Percentiles rank a stretch among this genome's conserved stretches.
Evolutionary conservation across 2,329 filamentous ascomycete genomes (phyloP).

Genomic region (Anisogramma anomala): DNA sequence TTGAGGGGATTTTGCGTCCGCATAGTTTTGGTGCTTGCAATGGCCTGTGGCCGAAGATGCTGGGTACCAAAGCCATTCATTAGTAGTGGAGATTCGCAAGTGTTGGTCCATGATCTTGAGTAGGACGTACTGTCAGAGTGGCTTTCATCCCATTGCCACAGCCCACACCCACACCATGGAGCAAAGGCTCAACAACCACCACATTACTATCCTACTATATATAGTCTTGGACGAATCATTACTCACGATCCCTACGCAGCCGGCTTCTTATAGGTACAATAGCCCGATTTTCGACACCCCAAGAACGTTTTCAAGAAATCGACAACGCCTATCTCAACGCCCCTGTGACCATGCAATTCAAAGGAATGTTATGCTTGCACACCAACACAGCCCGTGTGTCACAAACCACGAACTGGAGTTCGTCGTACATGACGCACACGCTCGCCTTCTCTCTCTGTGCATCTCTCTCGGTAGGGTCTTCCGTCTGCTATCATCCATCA

Average conservation of each 20-base stretch:
- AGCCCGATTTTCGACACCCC: background rate
- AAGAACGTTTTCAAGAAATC: background rate
- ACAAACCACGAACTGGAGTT: conserved; percentile 3
- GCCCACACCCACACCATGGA: too few species aligned
- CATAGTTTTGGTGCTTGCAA: too few species aligned
- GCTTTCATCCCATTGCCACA: too few species aligned
- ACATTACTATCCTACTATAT: conserved; percentile 9
- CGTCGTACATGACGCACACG: background rate
- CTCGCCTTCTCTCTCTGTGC: background rate
- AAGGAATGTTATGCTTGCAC: conserved; percentile 8
- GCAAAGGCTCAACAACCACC: too few species aligned
- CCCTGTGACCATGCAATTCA: conserved; percentile 2
- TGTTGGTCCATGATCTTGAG: too few species aligned
- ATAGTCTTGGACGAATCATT: conserved; percentile 8
- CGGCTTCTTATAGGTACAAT: background rate
- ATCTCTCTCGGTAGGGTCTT: too few species aligned
- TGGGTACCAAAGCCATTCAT: too few species aligned
- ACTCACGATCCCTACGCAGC: conserved; percentile 9
- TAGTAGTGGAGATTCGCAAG: too few species aligned
- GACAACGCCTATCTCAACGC: conserved; percentile 10
- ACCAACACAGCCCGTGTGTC: conserved; percentile 7
- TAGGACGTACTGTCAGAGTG: too few species aligned
- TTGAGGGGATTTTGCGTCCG: too few species aligned
- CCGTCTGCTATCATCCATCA: background rate
- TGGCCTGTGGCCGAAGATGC: too few species aligned